phyloP scores from a whole-genome alignment of 768 basidiomycete genomes.

The Collybia sordida region DNA sequence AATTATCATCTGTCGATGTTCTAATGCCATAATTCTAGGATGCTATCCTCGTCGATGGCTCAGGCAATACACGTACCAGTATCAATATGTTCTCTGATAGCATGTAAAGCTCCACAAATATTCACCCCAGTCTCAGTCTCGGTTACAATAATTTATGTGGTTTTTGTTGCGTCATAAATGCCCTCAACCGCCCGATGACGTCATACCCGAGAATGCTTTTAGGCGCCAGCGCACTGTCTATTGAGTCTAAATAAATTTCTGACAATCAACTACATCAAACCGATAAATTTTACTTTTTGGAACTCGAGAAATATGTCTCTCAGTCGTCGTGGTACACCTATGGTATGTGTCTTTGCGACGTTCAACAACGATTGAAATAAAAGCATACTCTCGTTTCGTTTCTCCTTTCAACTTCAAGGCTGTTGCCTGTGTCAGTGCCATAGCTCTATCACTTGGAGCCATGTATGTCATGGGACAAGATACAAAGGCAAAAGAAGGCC shows the following conservation, averaged over 20 bases:
- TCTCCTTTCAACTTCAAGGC: constrained; percentile 19
- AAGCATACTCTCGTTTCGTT: no score
- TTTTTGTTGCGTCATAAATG: neutral
- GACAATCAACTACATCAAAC: no score
- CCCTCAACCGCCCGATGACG: neutral
- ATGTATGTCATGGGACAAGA: constrained; percentile 33
- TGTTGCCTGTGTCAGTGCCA: constrained; percentile 24
- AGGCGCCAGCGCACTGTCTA: no score
- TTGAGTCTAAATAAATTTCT: no score
- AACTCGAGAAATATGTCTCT: neutral
- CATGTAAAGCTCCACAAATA: constrained; percentile 30
- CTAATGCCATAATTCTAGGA: constrained; percentile 30
- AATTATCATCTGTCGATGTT: neutral
- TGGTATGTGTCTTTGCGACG: constrained; percentile 11
- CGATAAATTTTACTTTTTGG: no score
- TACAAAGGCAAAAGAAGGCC: constrained; percentile 31
- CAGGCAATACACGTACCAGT: constrained; percentile 41
- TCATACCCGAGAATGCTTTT: no score
- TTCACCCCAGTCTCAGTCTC: neutral
- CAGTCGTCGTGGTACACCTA: constrained; percentile 14
- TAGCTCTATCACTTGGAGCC: constrained; percentile 24
- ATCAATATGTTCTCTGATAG: constrained; percentile 37
- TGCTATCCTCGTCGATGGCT: constrained; percentile 46
- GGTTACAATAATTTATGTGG: neutral
- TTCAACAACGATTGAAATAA: no score